Base-by-base conservation (phyloP, 345 rosid species). In the Camelina laxa region DNA sequence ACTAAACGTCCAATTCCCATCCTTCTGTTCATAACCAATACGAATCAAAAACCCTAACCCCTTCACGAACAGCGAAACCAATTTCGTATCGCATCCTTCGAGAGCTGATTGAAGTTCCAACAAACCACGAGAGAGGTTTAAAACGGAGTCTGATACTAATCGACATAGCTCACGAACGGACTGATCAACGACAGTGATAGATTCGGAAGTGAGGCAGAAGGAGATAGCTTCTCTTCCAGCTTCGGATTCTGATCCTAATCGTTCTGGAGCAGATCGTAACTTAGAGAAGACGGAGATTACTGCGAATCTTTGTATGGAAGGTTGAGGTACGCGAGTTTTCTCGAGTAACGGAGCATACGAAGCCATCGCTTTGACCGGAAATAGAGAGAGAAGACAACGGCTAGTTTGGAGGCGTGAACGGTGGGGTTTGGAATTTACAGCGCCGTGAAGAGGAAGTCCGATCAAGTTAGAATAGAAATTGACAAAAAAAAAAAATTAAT, bases 121-220 rank as follows among this genome's bases (percentile, higher is more conserved):
- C 69, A 93, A 76, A 1, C 86, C 91, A 57, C 82, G 81, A 45
- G 93, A 72, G 51, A 85, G 62, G 56, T 89, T 87, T 44, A 87
- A 24, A 56, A 61, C 79, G 55, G 87, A 84, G 79, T 87, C 91
- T 17, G 75, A 79, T 55, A 91, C 90, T 66, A 93, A 86, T 50
- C 89, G 87, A 80, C 97, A 93, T 45, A 91, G 80, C 85, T 93
- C 98, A 64, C 92, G 92, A 76, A 88, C 94, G 13, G 97, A 78
- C 70, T 93, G 97, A 80, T 93, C 98, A 71, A 86, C 92, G 38
- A 93, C 97, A 35, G 94, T 82, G 31, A 85, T 69, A 9, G 90
- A 88, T 4, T 80, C 10, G 44, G 96, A 89, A 53, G 59, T 80
- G 39, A 93, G 86, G 79, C 98, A 93, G 63, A 78, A 84, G 24